Percentiles rank a stretch among this genome's conserved stretches.
Evolutionary conservation across 352 stramenopile species (phyloP).

Genomic region (Peronospora farinosa): DNA sequence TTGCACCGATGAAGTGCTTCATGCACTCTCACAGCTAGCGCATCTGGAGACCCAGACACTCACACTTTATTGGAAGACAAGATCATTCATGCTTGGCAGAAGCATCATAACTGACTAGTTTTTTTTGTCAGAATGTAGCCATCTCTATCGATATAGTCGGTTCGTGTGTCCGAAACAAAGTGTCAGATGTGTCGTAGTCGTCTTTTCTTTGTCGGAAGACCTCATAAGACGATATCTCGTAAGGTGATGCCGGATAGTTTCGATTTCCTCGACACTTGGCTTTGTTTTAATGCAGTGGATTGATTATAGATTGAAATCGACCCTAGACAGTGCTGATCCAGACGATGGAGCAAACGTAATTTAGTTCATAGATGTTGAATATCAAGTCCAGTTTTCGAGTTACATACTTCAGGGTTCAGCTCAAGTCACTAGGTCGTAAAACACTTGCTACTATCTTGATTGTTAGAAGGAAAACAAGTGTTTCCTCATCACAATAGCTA

Average conservation of each 20-base stretch:
- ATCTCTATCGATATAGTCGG: too few species aligned
- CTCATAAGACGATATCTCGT: background rate
- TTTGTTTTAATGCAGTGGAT: slow-evolving; percentile 5
- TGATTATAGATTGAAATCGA: slow-evolving; percentile 2
- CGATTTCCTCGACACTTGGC: background rate
- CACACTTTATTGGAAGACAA: slow-evolving; percentile 49
- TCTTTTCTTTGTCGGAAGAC: too few species aligned
- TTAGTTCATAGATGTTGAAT: too few species aligned
- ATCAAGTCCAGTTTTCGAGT: background rate
- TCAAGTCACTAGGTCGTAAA: background rate
- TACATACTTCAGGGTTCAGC: background rate
- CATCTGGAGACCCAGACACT: slow-evolving; percentile 40
- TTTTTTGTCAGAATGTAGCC: too few species aligned
- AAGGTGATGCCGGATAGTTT: slow-evolving; percentile 9
- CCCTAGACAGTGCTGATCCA: background rate
- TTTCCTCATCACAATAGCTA: background rate
- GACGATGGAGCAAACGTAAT: background rate
- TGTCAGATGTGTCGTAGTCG: too few species aligned
- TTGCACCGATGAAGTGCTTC: slow-evolving; percentile 47
- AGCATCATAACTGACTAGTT: slow-evolving; percentile 21
- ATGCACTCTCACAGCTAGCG: slow-evolving; percentile 35
- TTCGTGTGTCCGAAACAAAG: too few species aligned
- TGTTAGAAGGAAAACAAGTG: too few species aligned
- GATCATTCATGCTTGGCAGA: slow-evolving; percentile 36
- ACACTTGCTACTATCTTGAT: background rate